Base-by-base conservation (phyloP, 2,329 filamentous ascomycete species). In the Botrytis porri region DNA sequence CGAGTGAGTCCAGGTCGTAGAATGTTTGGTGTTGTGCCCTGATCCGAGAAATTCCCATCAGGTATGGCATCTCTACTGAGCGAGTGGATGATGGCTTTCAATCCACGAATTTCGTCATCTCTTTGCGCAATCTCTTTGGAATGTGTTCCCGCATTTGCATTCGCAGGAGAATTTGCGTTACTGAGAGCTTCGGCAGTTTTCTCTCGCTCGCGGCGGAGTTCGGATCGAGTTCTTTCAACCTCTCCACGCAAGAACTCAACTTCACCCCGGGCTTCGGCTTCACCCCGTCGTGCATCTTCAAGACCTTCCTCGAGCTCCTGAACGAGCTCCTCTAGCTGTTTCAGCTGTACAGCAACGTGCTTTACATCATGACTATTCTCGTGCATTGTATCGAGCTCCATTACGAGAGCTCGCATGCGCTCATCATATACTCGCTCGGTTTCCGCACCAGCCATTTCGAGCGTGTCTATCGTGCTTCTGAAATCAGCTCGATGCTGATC, bases 21-120 rank as follows among this genome's bases (percentile, higher is more conserved):
- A 45, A 76, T 76, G n/a, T 77, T 79, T 32, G 79, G 79, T 16
- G 80, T 80, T 74, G 77, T 79, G 67, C 80, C 76, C 12, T 75
- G 63, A 45, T 82, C 80, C 29, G 75, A 57, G 60, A 59, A 75
- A 48, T 59, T 75, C 12, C 74, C 75, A 69, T 82, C 80, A 60
- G 80, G 79, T n/a, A 79, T 76, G 18, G 90, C 88, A 77, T 93
- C 93, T 75, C 94, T 88, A 81, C 94, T 97, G 54, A 99, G 86
- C 29, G 94, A 97, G 83, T 98, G 95, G 74, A 99, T 98, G 80
- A 99, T 98, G 61, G 96, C 95, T 83, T 98, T 99, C 76, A 99
- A 87, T 64, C 96, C 96, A 75, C 95, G 89, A 79, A 99, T 98
- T 84, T 99, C 96, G 78, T 99, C 96, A 79, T 99, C 95, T 81